phyloP scores from a whole-genome alignment of 2,329 filamentous ascomycete species.

The Calcarisporium arbuscula region DNA sequence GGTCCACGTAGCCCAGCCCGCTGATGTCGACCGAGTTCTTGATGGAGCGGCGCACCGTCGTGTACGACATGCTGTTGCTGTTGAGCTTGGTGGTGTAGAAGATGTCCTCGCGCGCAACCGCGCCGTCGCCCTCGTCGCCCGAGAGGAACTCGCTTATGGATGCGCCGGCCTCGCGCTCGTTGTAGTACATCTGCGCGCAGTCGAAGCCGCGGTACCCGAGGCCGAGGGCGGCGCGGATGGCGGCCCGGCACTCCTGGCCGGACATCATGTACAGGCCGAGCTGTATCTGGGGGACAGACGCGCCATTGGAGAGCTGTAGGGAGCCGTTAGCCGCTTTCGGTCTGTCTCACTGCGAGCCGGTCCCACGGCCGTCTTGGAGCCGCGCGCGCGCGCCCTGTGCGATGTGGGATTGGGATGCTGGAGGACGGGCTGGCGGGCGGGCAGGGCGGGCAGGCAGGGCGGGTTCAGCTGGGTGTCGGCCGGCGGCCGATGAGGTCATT shows the following conservation, averaged over 20 bases:
- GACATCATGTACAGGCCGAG: constrained; percentile 42
- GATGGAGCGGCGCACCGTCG: constrained; percentile 59
- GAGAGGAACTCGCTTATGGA: constrained; percentile 65
- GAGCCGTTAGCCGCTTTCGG: too few relatives aligned
- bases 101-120: constrained; percentile 60
- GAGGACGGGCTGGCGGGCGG: too few relatives aligned
- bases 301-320: constrained; percentile 66
- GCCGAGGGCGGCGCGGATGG: constrained; percentile 55
- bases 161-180: constrained; percentile 62
- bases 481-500: too few relatives aligned
- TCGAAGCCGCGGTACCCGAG: constrained; percentile 51
- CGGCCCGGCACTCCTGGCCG: constrained; percentile 49
- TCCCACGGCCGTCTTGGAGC: too few relatives aligned
- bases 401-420: too few relatives aligned
- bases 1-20: constrained; percentile 64
- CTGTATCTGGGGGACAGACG: constrained; percentile 53
- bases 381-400: too few relatives aligned
- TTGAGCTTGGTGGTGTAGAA: constrained; percentile 59
- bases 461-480: too few relatives aligned
- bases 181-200: constrained; percentile 52
- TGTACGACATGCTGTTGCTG: constrained; percentile 43
- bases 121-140: constrained; percentile 53
- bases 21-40: too few relatives aligned
- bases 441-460: too few relatives aligned
- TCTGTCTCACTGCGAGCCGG: too few relatives aligned